Base-by-base conservation (phyloP, 2,329 filamentous ascomycete species). In the Stachybotrys chlorohalonatus region DNA sequence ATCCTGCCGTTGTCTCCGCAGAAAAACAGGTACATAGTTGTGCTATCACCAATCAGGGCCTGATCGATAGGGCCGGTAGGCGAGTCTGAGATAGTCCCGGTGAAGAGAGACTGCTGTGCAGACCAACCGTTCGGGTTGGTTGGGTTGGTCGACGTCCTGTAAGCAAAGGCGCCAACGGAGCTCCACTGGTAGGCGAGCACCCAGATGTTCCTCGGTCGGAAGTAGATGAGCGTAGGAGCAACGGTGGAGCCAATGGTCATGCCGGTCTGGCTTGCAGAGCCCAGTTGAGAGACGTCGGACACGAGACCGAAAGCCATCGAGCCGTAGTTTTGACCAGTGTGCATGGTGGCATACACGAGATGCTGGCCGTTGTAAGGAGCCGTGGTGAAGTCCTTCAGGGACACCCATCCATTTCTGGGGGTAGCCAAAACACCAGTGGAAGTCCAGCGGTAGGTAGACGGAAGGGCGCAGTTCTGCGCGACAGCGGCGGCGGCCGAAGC, bases 21-120 rank as follows among this genome's bases (percentile, higher is more conserved):
- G 61, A 85, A 86, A 76, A 86, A 87, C 5, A 86, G 71, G 61
- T 85, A 85, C 80, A 85, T 85, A 68, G 78, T 77, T 5, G 63
- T 66, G 62, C 67, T 68, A 65, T 86, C 83, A 51, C 79, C 81
- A 59, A 86, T 86, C 56, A 86, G 59, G 0, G 81, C 80, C 68
- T 84, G 81, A 65, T 86, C 83, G 60, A 87, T 85, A 24, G 71
- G 62, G 5, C 80, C 81, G 0, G 78, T 83, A 66, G 66, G 64
- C 13, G 76, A 77, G 52, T 63, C 73, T 0, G 71, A 64, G 60
- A 85, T 80, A 16, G 63, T 73, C 15, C 82, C 82, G 0, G 73
- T 69, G 70, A 82, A 85, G 52, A 86, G 77, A 4, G 80, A 60
- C 65, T 82, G 71, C 9, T 71, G 65, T 0, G 70, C 57, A 1